Base-by-base conservation (phyloP, 352 stramenopile species). In the Pythium phragmiticola region DNA sequence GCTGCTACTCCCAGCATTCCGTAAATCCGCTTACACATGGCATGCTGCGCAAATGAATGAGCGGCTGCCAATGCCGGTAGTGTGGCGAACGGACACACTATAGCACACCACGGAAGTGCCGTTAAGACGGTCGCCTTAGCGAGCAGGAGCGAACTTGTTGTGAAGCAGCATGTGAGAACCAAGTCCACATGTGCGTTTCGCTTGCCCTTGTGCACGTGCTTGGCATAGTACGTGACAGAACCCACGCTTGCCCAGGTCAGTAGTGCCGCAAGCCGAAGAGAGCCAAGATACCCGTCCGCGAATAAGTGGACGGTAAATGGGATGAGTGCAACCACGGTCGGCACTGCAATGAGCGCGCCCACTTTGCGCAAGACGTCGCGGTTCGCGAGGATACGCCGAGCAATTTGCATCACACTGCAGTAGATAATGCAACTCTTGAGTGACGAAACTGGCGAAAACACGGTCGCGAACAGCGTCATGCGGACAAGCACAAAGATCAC, bases 401-500 rank as follows among this genome's bases (percentile, higher is more conserved):
- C 43, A 16, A 69, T 26, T 21, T 37, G 30, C 23, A 26, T 12
- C 21, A 49, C 23, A 21, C 62, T 41, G 16, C 51, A 49, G 36
- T 70, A 66, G 17, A n/a, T 58, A 23, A 66, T 45, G 51, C 56
- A 57, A 3, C 51, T 55, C n/a, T 55, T 56, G 3, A 70, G 45
- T 7, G 63, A 48, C 11, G 63, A 66, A 4, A 23, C 3, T 1
- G 50, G 49, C 4, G 43, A 51, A 33, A 57, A 52, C 16, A 60
- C 33, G 5, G 63, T 58, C n/a, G 30, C 23, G 1, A 65, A 30
- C 7, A 70, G 42, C 26, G 63, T 54, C 4, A 46, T 17, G 17
- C 57, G 49, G 19, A 57, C 33, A 12, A 66, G 45, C 17, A 65
- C 41, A 56, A 63, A 70, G 42, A 70, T 52, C 12, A 70, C 51